These are phyloP conservation scores for Erigeron canadensis DNA, from an alignment of 129 eudicot genomes.

Conservation along the genomic window DNA sequence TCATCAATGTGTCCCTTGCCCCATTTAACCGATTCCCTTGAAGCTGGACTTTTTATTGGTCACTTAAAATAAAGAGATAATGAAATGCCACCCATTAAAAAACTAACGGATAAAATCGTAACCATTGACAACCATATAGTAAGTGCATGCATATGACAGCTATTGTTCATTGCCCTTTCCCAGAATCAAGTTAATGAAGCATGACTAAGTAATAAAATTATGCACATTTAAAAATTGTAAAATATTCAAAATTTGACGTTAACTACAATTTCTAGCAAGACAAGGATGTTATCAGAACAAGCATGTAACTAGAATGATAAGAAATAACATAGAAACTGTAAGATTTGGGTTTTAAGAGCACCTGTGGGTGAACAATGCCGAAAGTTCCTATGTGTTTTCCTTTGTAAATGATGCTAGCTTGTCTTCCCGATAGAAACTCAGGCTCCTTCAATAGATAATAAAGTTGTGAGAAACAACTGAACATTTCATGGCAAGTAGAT, in stretches of 20 bases:
- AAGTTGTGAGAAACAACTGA: neutral
- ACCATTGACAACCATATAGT: no score
- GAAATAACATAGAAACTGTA: constrained; percentile 3
- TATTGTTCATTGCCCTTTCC: no score
- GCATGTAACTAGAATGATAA: neutral
- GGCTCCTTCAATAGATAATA: constrained; percentile 56
- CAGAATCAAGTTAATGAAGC: no score
- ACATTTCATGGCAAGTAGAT: neutral
- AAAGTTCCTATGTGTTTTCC: constrained; percentile 81
- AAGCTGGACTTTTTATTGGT: neutral
- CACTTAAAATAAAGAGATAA: no score
- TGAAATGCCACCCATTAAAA: neutral
- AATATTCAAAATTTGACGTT: neutral
- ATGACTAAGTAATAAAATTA: neutral
- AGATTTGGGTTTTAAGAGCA: constrained; percentile 24
- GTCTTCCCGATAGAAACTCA: constrained; percentile 86
- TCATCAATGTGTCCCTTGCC: neutral
- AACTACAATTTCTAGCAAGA: neutral
- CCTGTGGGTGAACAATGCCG: constrained; percentile 97
- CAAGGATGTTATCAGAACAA: neutral
- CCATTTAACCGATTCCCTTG: neutral
- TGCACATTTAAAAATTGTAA: neutral
- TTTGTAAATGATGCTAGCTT: constrained; percentile 80
- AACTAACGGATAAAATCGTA: neutral
- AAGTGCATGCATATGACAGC: no score